phyloP scores from a whole-genome alignment of 2,329 filamentous ascomycete species.

The Colletotrichum tanaceti region DNA sequence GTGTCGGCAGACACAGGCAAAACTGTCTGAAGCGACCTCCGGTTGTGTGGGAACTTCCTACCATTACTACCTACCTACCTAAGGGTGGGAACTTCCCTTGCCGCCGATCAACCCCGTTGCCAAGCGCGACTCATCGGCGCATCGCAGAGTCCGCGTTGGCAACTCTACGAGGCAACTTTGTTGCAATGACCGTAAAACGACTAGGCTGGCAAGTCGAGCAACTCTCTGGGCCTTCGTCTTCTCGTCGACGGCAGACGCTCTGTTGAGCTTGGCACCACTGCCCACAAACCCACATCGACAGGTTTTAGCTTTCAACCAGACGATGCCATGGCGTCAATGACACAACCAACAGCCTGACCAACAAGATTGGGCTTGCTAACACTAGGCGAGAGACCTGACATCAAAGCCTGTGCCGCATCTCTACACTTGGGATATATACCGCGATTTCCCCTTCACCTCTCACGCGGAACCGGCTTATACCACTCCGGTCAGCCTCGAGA shows the following conservation, averaged over 20 bases:
- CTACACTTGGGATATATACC: too few relatives aligned
- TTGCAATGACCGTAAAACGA: background rate
- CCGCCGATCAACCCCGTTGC: constrained; percentile 16
- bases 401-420: too few relatives aligned
- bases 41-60: background rate
- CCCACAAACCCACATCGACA: too few relatives aligned
- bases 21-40: background rate
- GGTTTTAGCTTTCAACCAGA: background rate
- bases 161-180: background rate
- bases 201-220: background rate
- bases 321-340: too few relatives aligned
- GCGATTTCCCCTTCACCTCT: background rate
- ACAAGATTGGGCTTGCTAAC: too few relatives aligned
- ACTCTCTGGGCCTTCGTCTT: too few relatives aligned
- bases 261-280: background rate
- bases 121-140: background rate
- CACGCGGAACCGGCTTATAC: background rate
- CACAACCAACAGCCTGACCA: background rate
- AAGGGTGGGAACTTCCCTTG: constrained; percentile 4
- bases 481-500: background rate
- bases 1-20: constrained; percentile 7
- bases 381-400: too few relatives aligned
- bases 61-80: too few relatives aligned
- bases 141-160: background rate
- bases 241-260: background rate